Percentiles rank a stretch among this genome's conserved stretches.
Conservation (phyloP, 164 flowering plant genomes). For the Annona squamosa region DNA sequence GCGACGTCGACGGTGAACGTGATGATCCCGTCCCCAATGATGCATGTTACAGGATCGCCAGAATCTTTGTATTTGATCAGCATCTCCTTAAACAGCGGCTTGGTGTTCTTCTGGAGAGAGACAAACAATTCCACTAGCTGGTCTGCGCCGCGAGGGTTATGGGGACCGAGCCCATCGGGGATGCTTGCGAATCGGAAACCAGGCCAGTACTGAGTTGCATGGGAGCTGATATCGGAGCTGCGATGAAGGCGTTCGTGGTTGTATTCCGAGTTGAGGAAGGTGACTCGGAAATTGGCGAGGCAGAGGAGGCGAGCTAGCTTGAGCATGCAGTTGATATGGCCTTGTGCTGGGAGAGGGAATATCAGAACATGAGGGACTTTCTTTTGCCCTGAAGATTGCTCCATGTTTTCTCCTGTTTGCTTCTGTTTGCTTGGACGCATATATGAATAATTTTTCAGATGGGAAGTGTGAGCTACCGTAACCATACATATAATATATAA, state of each 20-base stretch:
- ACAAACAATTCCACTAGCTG: conserved; percentile 14
- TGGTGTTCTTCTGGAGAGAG: conserved; percentile 5
- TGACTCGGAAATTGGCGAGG: conserved; percentile 28
- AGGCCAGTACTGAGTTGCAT: conserved; percentile 8
- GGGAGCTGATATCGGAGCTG: conserved; percentile 7
- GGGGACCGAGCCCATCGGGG: conserved; percentile 29
- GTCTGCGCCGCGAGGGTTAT: conserved; percentile 22
- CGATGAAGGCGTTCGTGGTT: conserved; percentile 29
- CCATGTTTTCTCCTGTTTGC: background rate
- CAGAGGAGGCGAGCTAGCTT: conserved; percentile 38
- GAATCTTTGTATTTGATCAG: conserved; percentile 6
- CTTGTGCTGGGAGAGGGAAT: conserved; percentile 38
- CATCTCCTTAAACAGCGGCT: conserved; percentile 17
- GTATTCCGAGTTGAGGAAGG: conserved; percentile 41
- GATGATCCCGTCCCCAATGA: conserved; percentile 29
- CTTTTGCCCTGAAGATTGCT: background rate
- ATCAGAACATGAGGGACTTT: conserved; percentile 36
- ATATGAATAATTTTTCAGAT: conserved; percentile 2
- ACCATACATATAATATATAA: background rate
- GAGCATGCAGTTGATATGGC: conserved; percentile 50
- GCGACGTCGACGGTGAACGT: conserved; percentile 22
- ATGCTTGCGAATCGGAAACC: conserved; percentile 22
- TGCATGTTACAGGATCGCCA: conserved; percentile 17
- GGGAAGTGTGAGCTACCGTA: background rate
- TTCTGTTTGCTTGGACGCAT: background rate